Percentiles rank a stretch among this genome's conserved stretches.
These are phyloP conservation scores for Hymenoscyphus infarciens DNA, from an alignment of 2,329 filamentous ascomycete genomes.

Conservation along the genomic window DNA sequence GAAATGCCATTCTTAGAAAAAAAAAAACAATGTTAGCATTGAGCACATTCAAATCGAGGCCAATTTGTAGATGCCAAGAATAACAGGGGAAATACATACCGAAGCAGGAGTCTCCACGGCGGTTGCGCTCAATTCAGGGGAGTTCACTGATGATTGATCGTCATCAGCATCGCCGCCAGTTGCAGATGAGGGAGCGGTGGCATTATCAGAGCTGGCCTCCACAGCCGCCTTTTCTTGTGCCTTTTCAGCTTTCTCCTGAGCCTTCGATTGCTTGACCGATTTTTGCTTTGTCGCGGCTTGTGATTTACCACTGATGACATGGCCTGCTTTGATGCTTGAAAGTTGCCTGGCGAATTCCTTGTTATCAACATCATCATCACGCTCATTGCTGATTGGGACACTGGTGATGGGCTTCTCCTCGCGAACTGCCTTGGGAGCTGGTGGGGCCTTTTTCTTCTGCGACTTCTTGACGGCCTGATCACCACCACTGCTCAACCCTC, in stretches of 20 bases:
- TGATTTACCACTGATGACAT: slow-evolving; percentile 53
- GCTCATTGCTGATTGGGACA: slow-evolving; percentile 17
- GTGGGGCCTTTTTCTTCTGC: slow-evolving; percentile 27
- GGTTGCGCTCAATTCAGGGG: slow-evolving; percentile 57
- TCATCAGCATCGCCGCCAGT: slow-evolving; percentile 76
- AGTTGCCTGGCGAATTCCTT: slow-evolving; percentile 75
- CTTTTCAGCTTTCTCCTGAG: slow-evolving; percentile 47
- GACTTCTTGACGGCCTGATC: slow-evolving; percentile 23
- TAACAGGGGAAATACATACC: slow-evolving; percentile 26
- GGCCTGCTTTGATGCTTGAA: slow-evolving; percentile 65
- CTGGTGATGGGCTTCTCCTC: slow-evolving; percentile 12
- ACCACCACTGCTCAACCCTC: slow-evolving; percentile 24
- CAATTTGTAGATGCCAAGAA: not conserved
- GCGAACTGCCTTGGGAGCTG: slow-evolving; percentile 10
- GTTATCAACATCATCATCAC: slow-evolving; percentile 58
- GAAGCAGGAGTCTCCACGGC: slow-evolving; percentile 37
- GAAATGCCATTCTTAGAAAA: slow-evolving; percentile 55
- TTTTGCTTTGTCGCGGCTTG: slow-evolving; percentile 43
- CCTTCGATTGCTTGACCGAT: slow-evolving; percentile 67
- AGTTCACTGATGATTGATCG: slow-evolving; percentile 67
- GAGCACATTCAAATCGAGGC: not conserved
- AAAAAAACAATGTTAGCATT: slow-evolving; percentile 6
- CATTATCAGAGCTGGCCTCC: slow-evolving; percentile 40
- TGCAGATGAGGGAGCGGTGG: slow-evolving; percentile 64
- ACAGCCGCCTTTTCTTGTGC: slow-evolving; percentile 37